Percentiles rank a stretch among this genome's conserved stretches.
These are phyloP conservation scores for Aspergillus sergii DNA, from an alignment of 2,329 filamentous ascomycete species.

Conservation along the genomic window DNA sequence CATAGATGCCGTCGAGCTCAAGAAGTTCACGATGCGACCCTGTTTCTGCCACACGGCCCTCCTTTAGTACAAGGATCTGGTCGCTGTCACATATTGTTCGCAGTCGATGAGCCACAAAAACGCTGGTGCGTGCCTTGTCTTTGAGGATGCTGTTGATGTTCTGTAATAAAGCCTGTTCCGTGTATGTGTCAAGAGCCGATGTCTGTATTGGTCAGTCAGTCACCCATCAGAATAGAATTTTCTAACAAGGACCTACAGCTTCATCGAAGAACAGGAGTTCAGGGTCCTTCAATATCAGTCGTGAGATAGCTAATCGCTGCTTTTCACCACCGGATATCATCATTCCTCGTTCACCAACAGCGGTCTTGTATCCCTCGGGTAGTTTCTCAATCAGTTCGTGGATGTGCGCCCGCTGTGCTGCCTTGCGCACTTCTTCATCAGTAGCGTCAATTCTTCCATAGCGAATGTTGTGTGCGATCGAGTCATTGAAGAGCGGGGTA, in stretches of 20 bases:
- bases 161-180: constrained; percentile 83
- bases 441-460: constrained; percentile 83
- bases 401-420: constrained; percentile 80
- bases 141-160: constrained; percentile 92
- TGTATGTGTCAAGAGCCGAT: constrained; percentile 88
- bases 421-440: constrained; percentile 71
- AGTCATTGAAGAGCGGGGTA: constrained; percentile 95
- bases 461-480: constrained; percentile 91
- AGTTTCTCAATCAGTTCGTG: constrained; percentile 79
- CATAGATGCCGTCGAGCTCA: constrained; percentile 72
- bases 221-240: neutral
- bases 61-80: constrained; percentile 85
- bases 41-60: constrained; percentile 82
- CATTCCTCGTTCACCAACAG: constrained; percentile 89
- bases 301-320: constrained; percentile 81
- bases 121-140: constrained; percentile 85
- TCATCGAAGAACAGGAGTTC: constrained; percentile 93
- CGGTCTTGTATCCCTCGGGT: constrained; percentile 86
- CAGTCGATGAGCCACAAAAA: constrained; percentile 91
- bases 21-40: constrained; percentile 86
- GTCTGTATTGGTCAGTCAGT: constrained; percentile 52
- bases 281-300: constrained; percentile 84
- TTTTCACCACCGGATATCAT: constrained; percentile 98
- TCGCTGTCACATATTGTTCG: constrained; percentile 93
- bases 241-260: constrained; percentile 56